These are phyloP conservation scores for Penicillium sp. DNA, from an alignment of 2,329 filamentous ascomycete genomes.

Conservation along the genomic window DNA sequence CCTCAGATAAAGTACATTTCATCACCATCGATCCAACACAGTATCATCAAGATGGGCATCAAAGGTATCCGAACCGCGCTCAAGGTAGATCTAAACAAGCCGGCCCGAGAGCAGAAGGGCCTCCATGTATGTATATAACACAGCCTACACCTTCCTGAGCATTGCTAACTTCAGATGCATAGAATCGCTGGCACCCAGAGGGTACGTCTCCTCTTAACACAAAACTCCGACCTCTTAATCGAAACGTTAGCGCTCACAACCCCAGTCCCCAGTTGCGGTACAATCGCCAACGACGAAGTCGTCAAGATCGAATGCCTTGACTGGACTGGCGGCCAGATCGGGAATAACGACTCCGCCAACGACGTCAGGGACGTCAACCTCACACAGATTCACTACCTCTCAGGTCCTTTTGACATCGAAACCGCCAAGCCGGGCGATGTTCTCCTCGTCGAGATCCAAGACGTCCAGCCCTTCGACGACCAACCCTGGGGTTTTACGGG, in stretches of 20 bases:
- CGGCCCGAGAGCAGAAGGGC: conserved; percentile 70
- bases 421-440: conserved; percentile 84
- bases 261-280: conserved; percentile 72
- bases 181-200: conserved; percentile 95
- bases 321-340: conserved; percentile 79
- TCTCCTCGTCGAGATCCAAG: conserved; percentile 86
- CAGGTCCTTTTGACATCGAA: conserved; percentile 86
- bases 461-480: conserved; percentile 85
- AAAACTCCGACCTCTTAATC: neutral
- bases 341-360: conserved; percentile 87
- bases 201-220: conserved; percentile 56
- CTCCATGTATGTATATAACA: conserved; percentile 65
- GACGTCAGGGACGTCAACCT: conserved; percentile 85
- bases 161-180: neutral
- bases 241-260: neutral
- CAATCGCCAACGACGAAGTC: conserved; percentile 80
- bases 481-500: conserved; percentile 91
- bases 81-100: conserved; percentile 74
- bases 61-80: conserved; percentile 69
- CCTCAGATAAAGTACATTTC: neutral
- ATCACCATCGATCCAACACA: neutral
- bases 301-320: conserved; percentile 94
- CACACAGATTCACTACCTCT: conserved; percentile 84
- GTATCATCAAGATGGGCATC: conserved; percentile 38
- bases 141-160: neutral